These are phyloP conservation scores for Thraustotheca clavata DNA, from an alignment of 352 stramenopile genomes.

Conservation along the genomic window DNA sequence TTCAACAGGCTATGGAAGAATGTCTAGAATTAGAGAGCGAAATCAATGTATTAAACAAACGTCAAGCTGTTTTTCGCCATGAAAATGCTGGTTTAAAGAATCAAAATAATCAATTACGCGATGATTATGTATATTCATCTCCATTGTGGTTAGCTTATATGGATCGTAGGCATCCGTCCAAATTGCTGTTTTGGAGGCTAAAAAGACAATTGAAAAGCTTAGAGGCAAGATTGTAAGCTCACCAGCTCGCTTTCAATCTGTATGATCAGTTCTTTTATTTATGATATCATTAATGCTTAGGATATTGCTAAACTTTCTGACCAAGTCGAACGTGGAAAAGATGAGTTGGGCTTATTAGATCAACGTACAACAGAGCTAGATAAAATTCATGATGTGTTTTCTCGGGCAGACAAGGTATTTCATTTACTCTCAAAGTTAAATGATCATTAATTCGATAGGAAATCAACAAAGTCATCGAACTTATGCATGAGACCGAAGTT, in stretches of 20 bases:
- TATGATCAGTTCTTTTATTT: not conserved
- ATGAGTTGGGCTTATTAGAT: slow-evolving; percentile 57
- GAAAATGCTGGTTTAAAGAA: slow-evolving; percentile 75
- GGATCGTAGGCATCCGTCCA: slow-evolving; percentile 28
- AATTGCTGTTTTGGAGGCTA: slow-evolving; percentile 79
- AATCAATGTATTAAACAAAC: slow-evolving; percentile 87
- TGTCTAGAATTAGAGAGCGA: slow-evolving; percentile 76
- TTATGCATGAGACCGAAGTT: slow-evolving; percentile 53
- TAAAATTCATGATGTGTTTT: slow-evolving; percentile 55
- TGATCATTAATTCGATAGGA: slow-evolving; percentile 25
- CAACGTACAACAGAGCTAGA: slow-evolving; percentile 46
- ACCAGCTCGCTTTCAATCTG: slow-evolving; percentile 70
- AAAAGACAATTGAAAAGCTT: slow-evolving; percentile 72
- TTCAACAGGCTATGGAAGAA: slow-evolving; percentile 62
- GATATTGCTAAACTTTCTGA: slow-evolving; percentile 49
- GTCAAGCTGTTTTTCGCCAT: slow-evolving; percentile 80
- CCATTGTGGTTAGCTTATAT: not conserved
- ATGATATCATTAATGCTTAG: not conserved
- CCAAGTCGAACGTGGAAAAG: slow-evolving; percentile 61
- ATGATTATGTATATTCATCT: slow-evolving; percentile 32
- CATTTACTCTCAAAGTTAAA: not conserved
- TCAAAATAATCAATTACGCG: slow-evolving; percentile 71
- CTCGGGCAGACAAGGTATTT: slow-evolving; percentile 43
- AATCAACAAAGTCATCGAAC: slow-evolving; percentile 42
- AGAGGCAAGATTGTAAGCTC: slow-evolving; percentile 85